Conservation (phyloP, 2,329 filamentous ascomycete species). For the Ophiostoma australiae region DNA sequence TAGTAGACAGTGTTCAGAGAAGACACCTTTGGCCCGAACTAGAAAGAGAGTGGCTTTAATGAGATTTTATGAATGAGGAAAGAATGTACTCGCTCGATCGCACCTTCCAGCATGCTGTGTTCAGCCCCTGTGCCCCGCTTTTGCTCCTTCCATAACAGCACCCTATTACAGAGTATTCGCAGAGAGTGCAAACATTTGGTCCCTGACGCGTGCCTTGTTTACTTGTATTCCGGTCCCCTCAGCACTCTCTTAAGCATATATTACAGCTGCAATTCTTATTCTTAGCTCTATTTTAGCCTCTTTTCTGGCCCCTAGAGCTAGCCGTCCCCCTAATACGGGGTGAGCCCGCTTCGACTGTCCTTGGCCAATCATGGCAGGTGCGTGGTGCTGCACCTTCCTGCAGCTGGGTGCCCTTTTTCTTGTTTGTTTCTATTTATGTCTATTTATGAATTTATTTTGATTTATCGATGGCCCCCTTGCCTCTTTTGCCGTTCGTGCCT, state of each 20-base stretch:
- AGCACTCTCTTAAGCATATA: background rate
- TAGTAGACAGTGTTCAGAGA: background rate
- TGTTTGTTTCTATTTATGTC: constrained; percentile 17
- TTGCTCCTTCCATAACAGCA: background rate
- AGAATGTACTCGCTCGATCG: background rate
- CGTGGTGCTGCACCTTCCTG: background rate
- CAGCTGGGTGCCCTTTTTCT: constrained; percentile 21
- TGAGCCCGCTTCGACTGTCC: background rate
- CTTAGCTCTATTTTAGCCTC: constrained; percentile 1
- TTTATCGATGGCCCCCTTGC: constrained; percentile 1
- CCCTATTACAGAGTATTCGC: too few species aligned
- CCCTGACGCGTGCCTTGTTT: background rate
- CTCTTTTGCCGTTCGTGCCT: background rate
- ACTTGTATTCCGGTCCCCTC: background rate
- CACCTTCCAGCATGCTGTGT: background rate
- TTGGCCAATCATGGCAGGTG: constrained; percentile 6
- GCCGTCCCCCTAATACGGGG: background rate
- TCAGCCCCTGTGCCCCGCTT: constrained; percentile 5
- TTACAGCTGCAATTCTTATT: background rate
- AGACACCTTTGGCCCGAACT: background rate
- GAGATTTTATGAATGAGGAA: background rate
- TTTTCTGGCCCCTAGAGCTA: background rate
- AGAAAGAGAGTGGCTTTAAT: background rate
- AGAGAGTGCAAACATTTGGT: too few species aligned
- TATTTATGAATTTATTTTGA: constrained; percentile 11